Evolutionary conservation across 1,139 yeast species (phyloP).

Genomic region (Pichia sp.): DNA sequence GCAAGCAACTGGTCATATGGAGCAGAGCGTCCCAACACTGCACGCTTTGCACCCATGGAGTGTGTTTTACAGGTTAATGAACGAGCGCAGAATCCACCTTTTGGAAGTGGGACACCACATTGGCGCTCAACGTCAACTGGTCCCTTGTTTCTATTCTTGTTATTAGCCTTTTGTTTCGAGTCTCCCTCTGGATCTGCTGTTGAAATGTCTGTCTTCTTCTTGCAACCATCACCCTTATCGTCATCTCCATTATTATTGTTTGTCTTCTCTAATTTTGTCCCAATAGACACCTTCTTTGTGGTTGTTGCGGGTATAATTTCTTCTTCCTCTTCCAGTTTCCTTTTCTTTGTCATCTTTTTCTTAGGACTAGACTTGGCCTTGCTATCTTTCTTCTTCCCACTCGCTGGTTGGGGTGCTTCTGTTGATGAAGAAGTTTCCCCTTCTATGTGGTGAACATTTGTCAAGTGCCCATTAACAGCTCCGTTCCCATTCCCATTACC

Average conservation of each 20-base stretch:
- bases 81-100: conserved; percentile 91
- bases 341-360: too few relatives aligned
- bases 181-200: too few relatives aligned
- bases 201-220: too few relatives aligned
- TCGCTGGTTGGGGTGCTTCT: too few relatives aligned
- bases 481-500: background rate
- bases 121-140: conserved; percentile 92
- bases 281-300: too few relatives aligned
- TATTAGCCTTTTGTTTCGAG: conserved; percentile 22
- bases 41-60: conserved; percentile 96
- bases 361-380: conserved; percentile 8
- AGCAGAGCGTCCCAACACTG: conserved; percentile 88
- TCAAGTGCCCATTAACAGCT: background rate
- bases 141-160: conserved; percentile 58
- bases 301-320: conserved; percentile 17
- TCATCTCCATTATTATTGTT: too few relatives aligned
- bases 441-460: too few relatives aligned
- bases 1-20: conserved; percentile 85
- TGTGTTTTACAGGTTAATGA: conserved; percentile 96
- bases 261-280: too few relatives aligned
- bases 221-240: too few relatives aligned
- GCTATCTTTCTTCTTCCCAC: background rate
- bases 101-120: conserved; percentile 92
- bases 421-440: too few relatives aligned
- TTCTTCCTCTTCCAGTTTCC: too few relatives aligned